Evolutionary conservation across 805 yeast genomes (phyloP).

Genomic region (Saccharomycopsis fibuligera): DNA sequence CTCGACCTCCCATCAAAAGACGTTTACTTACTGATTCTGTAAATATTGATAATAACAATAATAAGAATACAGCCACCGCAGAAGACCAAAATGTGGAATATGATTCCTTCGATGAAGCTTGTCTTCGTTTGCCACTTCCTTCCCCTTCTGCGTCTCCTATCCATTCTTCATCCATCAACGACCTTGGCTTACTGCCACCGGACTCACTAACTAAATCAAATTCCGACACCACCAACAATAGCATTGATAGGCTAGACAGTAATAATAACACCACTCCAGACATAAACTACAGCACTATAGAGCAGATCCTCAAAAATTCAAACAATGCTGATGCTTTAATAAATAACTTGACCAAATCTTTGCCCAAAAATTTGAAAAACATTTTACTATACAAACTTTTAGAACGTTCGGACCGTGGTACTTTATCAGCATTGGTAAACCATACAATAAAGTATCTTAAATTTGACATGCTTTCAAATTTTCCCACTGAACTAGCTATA

Average conservation of each 20-base stretch:
- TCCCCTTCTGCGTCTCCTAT: slow-evolving; percentile 62
- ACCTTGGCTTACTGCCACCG: slow-evolving; percentile 4
- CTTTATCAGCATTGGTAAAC: slow-evolving; percentile 54
- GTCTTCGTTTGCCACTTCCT: slow-evolving; percentile 50
- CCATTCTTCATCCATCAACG: slow-evolving; percentile 26
- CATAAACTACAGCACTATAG: no score
- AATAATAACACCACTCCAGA: no score
- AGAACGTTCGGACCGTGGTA: slow-evolving; percentile 49
- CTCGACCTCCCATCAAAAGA: no score
- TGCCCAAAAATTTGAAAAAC: slow-evolving; percentile 22
- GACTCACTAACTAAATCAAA: slow-evolving; percentile 22
- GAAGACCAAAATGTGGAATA: background rate
- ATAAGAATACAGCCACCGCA: background rate
- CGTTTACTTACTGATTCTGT: no score
- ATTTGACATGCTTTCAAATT: slow-evolving; percentile 61
- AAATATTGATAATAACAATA: background rate
- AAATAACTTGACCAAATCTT: slow-evolving; percentile 16
- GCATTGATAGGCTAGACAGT: no score
- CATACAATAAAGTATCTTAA: slow-evolving; percentile 49
- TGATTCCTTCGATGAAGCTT: slow-evolving; percentile 5
- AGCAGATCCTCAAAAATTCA: background rate
- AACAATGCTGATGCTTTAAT: slow-evolving; percentile 16
- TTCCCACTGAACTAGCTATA: slow-evolving; percentile 72
- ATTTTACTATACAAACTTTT: slow-evolving; percentile 45
- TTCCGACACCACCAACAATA: background rate